These are phyloP conservation scores for Calonectria naviculata DNA, from an alignment of 2,329 filamentous ascomycete species.

Conservation along the genomic window DNA sequence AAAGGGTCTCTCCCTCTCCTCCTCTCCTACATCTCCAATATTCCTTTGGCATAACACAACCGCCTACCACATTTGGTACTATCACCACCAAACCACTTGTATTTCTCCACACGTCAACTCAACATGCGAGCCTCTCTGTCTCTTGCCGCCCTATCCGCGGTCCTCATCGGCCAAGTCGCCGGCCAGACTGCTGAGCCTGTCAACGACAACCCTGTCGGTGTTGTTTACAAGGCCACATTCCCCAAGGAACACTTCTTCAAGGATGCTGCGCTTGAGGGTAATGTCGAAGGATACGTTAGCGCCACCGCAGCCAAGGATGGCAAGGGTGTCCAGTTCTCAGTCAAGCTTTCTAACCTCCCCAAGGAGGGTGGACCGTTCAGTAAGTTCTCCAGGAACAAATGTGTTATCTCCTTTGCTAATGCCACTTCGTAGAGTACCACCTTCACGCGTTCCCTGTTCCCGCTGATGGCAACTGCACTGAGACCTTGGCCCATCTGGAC, in stretches of 20 bases:
- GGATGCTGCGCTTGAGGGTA: slow-evolving; percentile 58
- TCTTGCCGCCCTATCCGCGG: slow-evolving; percentile 41
- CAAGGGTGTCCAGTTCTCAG: slow-evolving; percentile 65
- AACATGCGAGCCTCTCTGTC: slow-evolving; percentile 38
- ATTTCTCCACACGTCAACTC: background rate
- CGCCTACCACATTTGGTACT: background rate
- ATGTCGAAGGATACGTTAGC: slow-evolving; percentile 64
- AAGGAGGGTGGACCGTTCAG: slow-evolving; percentile 68
- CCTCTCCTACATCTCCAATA: background rate
- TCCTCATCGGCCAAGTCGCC: slow-evolving; percentile 40
- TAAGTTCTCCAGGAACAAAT: slow-evolving; percentile 50
- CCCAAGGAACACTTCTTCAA: slow-evolving; percentile 64
- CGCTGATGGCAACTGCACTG: slow-evolving; percentile 76
- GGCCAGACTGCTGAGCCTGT: slow-evolving; percentile 61
- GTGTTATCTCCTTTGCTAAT: slow-evolving; percentile 2
- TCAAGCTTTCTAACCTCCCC: slow-evolving; percentile 69
- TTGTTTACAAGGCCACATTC: slow-evolving; percentile 66
- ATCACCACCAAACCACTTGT: background rate
- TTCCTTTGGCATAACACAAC: background rate
- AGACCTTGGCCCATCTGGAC: slow-evolving; percentile 76
- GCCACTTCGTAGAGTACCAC: slow-evolving; percentile 70
- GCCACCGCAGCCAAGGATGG: slow-evolving; percentile 59
- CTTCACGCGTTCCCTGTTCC: slow-evolving; percentile 75
- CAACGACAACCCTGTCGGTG: slow-evolving; percentile 65
- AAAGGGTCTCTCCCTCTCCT: background rate